These are phyloP conservation scores for Flueggea neowawraea DNA, from an alignment of 441 rosid species.

Conservation along the genomic window DNA sequence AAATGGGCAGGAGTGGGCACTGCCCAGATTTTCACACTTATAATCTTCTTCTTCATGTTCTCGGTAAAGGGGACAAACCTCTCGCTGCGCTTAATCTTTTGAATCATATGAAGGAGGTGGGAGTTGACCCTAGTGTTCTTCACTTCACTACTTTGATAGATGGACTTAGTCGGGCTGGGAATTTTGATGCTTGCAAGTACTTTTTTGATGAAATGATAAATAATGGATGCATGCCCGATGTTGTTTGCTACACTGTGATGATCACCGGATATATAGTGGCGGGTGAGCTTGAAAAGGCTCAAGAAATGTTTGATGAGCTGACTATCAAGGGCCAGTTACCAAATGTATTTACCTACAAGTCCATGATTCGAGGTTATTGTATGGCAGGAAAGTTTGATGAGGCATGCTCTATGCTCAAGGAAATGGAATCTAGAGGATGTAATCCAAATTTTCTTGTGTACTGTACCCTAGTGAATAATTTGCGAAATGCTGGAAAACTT, in stretches of 20 bases:
- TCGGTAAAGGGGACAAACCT: slow-evolving; percentile 77
- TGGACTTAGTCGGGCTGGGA: slow-evolving; percentile 88
- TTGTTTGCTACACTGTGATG: slow-evolving; percentile 86
- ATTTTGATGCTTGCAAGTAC: slow-evolving; percentile 74
- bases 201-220: slow-evolving; percentile 76
- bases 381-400: slow-evolving; percentile 70
- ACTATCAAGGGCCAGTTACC: slow-evolving; percentile 67
- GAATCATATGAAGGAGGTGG: slow-evolving; percentile 77
- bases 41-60: slow-evolving; percentile 77
- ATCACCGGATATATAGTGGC: slow-evolving; percentile 68
- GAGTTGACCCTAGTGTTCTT: slow-evolving; percentile 58
- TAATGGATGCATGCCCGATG: slow-evolving; percentile 69
- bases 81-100: slow-evolving; percentile 75
- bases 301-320: slow-evolving; percentile 68
- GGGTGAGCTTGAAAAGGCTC: slow-evolving; percentile 74
- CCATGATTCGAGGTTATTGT: slow-evolving; percentile 87
- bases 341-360: slow-evolving; percentile 76
- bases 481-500: slow-evolving; percentile 75
- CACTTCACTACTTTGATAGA: slow-evolving; percentile 90
- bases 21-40: slow-evolving; percentile 84
- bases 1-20: slow-evolving; percentile 60
- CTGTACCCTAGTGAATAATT: slow-evolving; percentile 70
- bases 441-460: slow-evolving; percentile 84
- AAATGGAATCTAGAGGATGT: slow-evolving; percentile 89
- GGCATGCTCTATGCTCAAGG: slow-evolving; percentile 69